Evolutionary conservation across 2,329 filamentous ascomycete species (phyloP).

Genomic region (Cephalotrichum gorgonifer): DNA sequence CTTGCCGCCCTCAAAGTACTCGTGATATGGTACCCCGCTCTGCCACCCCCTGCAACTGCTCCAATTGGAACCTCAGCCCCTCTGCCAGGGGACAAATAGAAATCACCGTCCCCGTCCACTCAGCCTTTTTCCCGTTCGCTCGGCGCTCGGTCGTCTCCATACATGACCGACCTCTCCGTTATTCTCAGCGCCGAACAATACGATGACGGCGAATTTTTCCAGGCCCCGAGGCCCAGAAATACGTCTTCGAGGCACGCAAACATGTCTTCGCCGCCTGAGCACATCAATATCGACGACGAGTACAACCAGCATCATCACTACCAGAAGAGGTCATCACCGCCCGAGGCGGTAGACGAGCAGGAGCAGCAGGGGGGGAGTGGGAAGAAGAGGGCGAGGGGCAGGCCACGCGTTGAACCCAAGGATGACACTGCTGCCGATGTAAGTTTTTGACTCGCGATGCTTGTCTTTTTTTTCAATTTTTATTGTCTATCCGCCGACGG

Average conservation of each 20-base stretch:
- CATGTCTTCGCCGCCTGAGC: background rate
- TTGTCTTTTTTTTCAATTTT: slow-evolving; percentile 5
- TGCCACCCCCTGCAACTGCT: background rate
- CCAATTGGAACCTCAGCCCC: background rate
- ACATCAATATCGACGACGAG: background rate
- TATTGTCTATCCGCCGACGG: background rate
- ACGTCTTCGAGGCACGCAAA: background rate
- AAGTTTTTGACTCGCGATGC: slow-evolving; percentile 27
- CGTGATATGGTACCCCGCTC: background rate
- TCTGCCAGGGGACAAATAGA: background rate
- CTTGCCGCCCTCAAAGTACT: background rate
- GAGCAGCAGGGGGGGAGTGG: slow-evolving; percentile 12
- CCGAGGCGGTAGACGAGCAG: background rate
- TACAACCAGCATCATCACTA: background rate
- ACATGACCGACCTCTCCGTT: slow-evolving; percentile 23
- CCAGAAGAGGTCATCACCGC: slow-evolving; percentile 7
- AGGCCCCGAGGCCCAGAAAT: slow-evolving; percentile 9
- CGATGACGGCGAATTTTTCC: slow-evolving; percentile 20
- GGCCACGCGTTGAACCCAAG: slow-evolving; percentile 64
- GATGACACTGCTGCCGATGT: slow-evolving; percentile 73
- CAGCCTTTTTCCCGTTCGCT: background rate
- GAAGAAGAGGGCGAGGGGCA: slow-evolving; percentile 56
- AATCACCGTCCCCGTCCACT: background rate
- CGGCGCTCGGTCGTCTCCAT: background rate
- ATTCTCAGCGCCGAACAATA: slow-evolving; percentile 38